Evolutionary conservation across 2,329 filamentous ascomycete species (phyloP), one percentile per base, ranked within the genome.

Genomic region (Ilyonectria robusta): DNA sequence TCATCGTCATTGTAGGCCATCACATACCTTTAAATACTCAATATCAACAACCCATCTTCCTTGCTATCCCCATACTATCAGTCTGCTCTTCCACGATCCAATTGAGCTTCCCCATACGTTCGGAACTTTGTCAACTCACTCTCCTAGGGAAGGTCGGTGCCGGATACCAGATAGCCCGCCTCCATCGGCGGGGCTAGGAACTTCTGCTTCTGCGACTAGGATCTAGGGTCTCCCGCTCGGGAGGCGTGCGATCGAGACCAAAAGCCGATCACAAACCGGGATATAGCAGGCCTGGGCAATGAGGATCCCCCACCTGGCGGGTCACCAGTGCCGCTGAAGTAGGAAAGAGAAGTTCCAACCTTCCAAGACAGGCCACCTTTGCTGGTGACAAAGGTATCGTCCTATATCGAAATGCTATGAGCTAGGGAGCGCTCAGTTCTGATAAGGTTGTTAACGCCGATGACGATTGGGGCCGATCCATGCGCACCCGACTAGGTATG

Each of bases 71-170:
- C 50, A 21, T 8, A 51, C 50, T 53, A 53, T 37, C 50, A 13
- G 15, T 15, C 6, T 51, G 6, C 15, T 51, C 26, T 19, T 53
- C 10, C n/a, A 21, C 6, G 42, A 54, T 13, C n/a, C 48, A 48
- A 59, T 17, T 40, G 23, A 65, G 37, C 62, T 65, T 55, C 62
- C 62, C 35, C 44, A 60, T 59, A n/a, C 7, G 57, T 31, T 44
- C 13, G 44, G 57, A 40, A 50, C 57, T 56, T 65, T 65, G 60
- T 57, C 1, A 21, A 23, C 21, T 31, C n/a, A 26, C 26, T 17
- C 44, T 59, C 31, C 31, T 8, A 21, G 29, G 23, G 62, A 59
- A 56, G 50, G 56, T 60, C 26, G 33, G 37, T 4, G 44, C 50
- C 17, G 62, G 50, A 65, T 59, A 55, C 48, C 42, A 59, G 42